These are phyloP conservation scores for Teunomyces stri DNA, from an alignment of 805 yeast species.

Conservation along the genomic window DNA sequence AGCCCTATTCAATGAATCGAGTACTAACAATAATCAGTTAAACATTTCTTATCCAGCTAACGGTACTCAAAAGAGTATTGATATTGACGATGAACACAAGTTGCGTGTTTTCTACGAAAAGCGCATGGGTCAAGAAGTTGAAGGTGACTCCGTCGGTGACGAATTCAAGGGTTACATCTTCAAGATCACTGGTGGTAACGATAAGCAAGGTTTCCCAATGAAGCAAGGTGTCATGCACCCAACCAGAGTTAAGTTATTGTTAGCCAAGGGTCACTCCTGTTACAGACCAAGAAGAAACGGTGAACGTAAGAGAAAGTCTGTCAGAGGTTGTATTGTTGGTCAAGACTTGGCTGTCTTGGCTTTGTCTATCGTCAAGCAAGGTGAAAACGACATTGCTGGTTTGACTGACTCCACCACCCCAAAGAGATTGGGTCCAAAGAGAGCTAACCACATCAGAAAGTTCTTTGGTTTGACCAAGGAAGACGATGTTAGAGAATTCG, in stretches of 20 bases:
- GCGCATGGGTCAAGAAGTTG: slow-evolving; percentile 99
- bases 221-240: slow-evolving; percentile 99
- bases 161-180: slow-evolving; percentile 99
- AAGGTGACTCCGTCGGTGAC: slow-evolving; percentile 97
- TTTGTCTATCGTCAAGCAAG: slow-evolving; percentile 92
- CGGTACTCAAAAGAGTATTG: slow-evolving; percentile 98
- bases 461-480: slow-evolving; percentile 97
- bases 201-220: slow-evolving; percentile 99
- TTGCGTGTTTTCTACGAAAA: slow-evolving; percentile 97
- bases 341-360: slow-evolving; percentile 95
- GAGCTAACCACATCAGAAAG: slow-evolving; percentile 99
- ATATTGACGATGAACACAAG: slow-evolving; percentile 98
- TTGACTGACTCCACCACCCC: slow-evolving; percentile 92
- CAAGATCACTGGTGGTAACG: slow-evolving; percentile 99
- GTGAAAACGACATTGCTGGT: slow-evolving; percentile 94
- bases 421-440: slow-evolving; percentile 99
- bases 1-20: not conserved
- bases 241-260: slow-evolving; percentile 96
- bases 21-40: slow-evolving; percentile 51
- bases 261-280: slow-evolving; percentile 93
- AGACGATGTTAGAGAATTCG: slow-evolving; percentile 80
- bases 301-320: slow-evolving; percentile 99
- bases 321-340: slow-evolving; percentile 99
- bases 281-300: slow-evolving; percentile 99
- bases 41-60: slow-evolving; percentile 99